These are phyloP conservation scores for Pisolithus orientalis DNA, from an alignment of 768 basidiomycete species.

Conservation along the genomic window DNA sequence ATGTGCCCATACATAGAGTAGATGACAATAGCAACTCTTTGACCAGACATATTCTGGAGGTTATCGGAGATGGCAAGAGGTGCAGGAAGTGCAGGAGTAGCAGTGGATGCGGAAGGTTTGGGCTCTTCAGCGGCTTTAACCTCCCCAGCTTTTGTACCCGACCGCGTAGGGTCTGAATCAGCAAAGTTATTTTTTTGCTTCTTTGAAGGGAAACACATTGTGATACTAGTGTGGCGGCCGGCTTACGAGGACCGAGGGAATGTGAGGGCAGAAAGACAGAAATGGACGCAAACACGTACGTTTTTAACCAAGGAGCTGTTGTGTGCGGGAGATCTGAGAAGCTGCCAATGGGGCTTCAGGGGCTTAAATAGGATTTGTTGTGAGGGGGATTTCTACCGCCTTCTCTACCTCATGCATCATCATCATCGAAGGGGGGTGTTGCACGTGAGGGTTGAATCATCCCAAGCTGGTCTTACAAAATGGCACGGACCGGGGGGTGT, in stretches of 20 bases:
- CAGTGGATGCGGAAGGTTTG: conserved; percentile 2
- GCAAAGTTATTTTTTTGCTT: conserved; percentile 30
- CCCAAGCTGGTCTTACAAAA: too few relatives aligned
- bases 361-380: too few relatives aligned
- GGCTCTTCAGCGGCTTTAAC: conserved; percentile 3
- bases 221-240: conserved; percentile 3
- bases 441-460: too few relatives aligned
- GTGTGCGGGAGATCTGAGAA: too few relatives aligned
- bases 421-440: too few relatives aligned
- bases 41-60: conserved; percentile 14
- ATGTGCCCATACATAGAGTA: conserved; percentile 49
- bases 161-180: conserved; percentile 17
- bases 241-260: neutral
- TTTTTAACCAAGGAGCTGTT: too few relatives aligned
- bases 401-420: too few relatives aligned
- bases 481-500: too few relatives aligned
- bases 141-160: conserved; percentile 8
- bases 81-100: neutral
- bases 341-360: too few relatives aligned
- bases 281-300: neutral
- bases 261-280: conserved; percentile 7
- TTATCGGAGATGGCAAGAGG: neutral
- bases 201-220: conserved; percentile 36
- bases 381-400: too few relatives aligned
- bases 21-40: conserved; percentile 40